Conservation (phyloP, 2,329 filamentous ascomycete species). For the Elsinoe perseae region DNA sequence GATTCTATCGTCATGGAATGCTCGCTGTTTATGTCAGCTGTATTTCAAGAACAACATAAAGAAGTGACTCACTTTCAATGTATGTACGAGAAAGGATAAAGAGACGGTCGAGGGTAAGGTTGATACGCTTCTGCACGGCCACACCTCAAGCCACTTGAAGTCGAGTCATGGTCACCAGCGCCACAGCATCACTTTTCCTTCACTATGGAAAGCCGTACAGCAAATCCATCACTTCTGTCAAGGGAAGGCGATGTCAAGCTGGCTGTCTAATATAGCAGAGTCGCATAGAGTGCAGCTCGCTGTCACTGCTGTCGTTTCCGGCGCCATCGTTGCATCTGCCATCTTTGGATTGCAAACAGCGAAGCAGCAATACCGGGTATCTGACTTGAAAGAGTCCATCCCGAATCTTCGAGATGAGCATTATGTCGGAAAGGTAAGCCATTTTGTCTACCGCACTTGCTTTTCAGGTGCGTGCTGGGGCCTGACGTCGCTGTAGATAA, state of each 20-base stretch:
- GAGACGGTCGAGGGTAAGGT: not conserved
- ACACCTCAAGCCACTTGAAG: slow-evolving; percentile 16
- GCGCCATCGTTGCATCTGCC: slow-evolving; percentile 42
- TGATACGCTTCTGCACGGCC: not conserved
- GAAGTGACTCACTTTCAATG: not conserved
- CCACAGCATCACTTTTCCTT: slow-evolving; percentile 7
- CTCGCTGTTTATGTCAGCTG: not conserved
- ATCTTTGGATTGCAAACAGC: slow-evolving; percentile 52
- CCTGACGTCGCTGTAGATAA: slow-evolving; percentile 44
- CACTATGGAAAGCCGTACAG: not conserved
- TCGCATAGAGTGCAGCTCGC: slow-evolving; percentile 54
- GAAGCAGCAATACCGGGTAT: slow-evolving; percentile 47
- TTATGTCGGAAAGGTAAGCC: slow-evolving; percentile 43
- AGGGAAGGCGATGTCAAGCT: slow-evolving; percentile 35
- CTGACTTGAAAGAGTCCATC: slow-evolving; percentile 55
- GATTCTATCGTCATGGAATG: slow-evolving; percentile 18
- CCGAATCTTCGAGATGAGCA: slow-evolving; percentile 47
- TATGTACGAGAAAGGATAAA: not conserved
- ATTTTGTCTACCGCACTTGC: not conserved
- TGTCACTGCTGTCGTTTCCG: slow-evolving; percentile 57
- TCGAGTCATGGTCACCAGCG: slow-evolving; percentile 5
- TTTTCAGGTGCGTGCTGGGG: not conserved
- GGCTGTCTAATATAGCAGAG: slow-evolving; percentile 37
- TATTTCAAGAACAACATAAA: not conserved
- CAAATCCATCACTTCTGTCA: not conserved